A percentile compares a stretch with the other conserved stretches of the same genome.
These are phyloP conservation scores for Aspergillus sp. DNA, from an alignment of 2,329 filamentous ascomycete genomes.

Conservation along the genomic window DNA sequence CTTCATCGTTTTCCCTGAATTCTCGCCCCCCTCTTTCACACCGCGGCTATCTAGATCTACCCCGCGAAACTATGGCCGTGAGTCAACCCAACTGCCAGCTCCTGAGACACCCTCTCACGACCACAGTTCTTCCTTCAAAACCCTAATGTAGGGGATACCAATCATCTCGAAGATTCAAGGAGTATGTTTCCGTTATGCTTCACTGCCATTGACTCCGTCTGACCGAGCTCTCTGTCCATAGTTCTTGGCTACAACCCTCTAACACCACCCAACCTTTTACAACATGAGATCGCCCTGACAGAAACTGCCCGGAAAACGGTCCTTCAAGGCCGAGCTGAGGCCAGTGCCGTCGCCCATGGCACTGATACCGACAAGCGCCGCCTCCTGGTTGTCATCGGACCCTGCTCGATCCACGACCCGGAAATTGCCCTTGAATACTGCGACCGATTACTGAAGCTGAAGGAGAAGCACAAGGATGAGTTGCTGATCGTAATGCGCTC, in stretches of 20 bases:
- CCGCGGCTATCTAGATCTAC: constrained; percentile 8
- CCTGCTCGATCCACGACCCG: constrained; percentile 97
- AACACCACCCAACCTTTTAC: constrained; percentile 88
- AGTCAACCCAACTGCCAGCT: constrained; percentile 21
- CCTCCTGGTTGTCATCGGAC: constrained; percentile 80
- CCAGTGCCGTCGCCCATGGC: constrained; percentile 62
- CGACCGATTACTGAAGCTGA: constrained; percentile 74
- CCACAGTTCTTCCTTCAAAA: constrained; percentile 73
- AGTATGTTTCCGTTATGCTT: constrained; percentile 55
- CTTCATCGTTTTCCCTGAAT: background rate
- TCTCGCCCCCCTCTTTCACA: background rate
- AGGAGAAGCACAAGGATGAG: constrained; percentile 85
- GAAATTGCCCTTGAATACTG: constrained; percentile 90
- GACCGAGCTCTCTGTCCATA: constrained; percentile 32
- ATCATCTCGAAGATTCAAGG: constrained; percentile 76
- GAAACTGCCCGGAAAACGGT: constrained; percentile 53
- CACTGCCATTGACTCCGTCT: background rate
- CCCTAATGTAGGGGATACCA: constrained; percentile 73
- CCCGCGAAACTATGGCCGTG: constrained; percentile 35
- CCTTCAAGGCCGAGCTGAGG: constrained; percentile 59
- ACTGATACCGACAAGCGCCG: constrained; percentile 54
- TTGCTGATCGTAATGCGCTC: constrained; percentile 95
- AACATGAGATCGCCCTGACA: constrained; percentile 75
- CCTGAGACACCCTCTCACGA: constrained; percentile 15
- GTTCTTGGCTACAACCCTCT: constrained; percentile 90